Conservation (phyloP, 345 rosid genomes). For the Raphanus sativus region DNA sequence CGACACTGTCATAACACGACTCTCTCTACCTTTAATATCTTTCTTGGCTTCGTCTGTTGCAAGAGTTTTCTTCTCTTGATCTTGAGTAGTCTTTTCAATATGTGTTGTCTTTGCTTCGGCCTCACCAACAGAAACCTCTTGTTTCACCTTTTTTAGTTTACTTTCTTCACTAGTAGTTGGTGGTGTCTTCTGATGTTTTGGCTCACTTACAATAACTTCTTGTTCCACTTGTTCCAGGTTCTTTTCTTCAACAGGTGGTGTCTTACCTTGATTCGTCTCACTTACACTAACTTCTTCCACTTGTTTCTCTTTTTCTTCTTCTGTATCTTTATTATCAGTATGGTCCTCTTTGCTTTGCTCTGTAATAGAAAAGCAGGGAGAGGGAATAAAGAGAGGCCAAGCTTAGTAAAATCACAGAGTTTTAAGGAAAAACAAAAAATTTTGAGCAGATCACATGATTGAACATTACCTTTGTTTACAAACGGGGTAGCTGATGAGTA, state of each 20-base stretch:
- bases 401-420: not conserved
- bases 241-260: not conserved
- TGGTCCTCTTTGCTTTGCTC: constrained; percentile 25
- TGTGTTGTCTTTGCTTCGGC: constrained; percentile 8
- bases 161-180: constrained; percentile 2
- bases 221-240: constrained; percentile 16
- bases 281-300: constrained; percentile 14
- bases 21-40: too few species aligned
- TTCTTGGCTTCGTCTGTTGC: constrained; percentile 25
- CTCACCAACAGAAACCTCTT: constrained; percentile 24
- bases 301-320: constrained; percentile 32
- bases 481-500: constrained; percentile 30
- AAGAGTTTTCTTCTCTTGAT: constrained; percentile 12
- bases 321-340: constrained; percentile 1
- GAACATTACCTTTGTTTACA: constrained; percentile 24
- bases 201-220: constrained; percentile 10
- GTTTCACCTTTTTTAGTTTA: constrained; percentile 19
- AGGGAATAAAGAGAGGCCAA: not conserved
- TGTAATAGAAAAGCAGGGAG: constrained; percentile 1
- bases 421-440: not conserved
- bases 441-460: not conserved
- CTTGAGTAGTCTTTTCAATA: constrained; percentile 7
- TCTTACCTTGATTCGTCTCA: not conserved
- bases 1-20: too few species aligned
- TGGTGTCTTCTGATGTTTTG: constrained; percentile 14